Evolutionary conservation across 208 protist species (phyloP), one percentile per base, ranked within the genome.

Genomic region (Leishmania braziliensis): DNA sequence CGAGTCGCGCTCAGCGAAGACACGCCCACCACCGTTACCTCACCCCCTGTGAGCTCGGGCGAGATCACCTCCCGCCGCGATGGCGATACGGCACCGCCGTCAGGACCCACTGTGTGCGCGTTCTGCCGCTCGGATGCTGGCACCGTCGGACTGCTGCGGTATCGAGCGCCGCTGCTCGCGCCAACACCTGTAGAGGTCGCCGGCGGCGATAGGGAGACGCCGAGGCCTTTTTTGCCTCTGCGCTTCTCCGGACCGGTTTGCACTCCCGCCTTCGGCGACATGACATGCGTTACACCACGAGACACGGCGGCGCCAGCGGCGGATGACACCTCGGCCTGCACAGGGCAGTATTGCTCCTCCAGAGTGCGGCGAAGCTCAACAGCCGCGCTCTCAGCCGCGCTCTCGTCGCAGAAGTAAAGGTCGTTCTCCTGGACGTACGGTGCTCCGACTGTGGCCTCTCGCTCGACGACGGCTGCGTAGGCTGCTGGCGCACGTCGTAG

Each of bases 381-480:
- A 3, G 29, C 76, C 23, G 83, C 72, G 26, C 60, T 79, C 43
- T 85, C 75, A 36, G 83, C 84, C 3, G 84, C 81, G 54, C 76
- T 82, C 68, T 83, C 86, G 53, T 90, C 89, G 26, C 56, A 60
- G 66, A 91, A 94, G 77, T 91, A 92, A 56, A 79, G 50, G 36
- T 93, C 91, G 33, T 90, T 90, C 23, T 78, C 81, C 26, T 73
- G 84, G 54, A 97, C 90, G 66, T 88, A 97, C 18, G 94, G 94
- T 29, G 86, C 92, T 33, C 89, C 89, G 4, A 97, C 50, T 9
- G 87, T 90, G 29, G 90, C 94, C 77, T 95, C 88, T 20, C 60
- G 51, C 84, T 93, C 88, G 8, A 97, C 75, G 4, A 95, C 18
- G 16, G 71, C 78, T 33, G 94, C 86, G 81, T 95, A 97, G 5